These are phyloP conservation scores for Biancaea sappan DNA, from an alignment of 306 rosid species.

Conservation along the genomic window DNA sequence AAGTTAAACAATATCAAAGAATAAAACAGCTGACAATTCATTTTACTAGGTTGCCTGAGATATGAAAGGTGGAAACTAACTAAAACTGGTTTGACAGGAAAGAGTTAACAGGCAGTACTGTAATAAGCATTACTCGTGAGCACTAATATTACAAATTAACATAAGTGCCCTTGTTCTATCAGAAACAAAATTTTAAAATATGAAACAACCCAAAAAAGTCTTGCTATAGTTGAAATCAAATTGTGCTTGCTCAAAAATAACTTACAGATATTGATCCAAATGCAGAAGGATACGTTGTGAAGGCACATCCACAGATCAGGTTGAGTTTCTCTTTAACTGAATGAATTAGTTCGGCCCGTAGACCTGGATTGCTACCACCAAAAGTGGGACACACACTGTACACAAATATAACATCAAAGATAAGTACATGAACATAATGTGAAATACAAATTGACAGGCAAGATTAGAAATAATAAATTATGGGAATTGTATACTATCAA, in stretches of 20 bases:
- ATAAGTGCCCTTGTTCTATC: slow-evolving; percentile 9
- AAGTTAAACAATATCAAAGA: background rate
- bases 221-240: slow-evolving; percentile 14
- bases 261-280: slow-evolving; percentile 93
- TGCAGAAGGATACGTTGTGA: slow-evolving; percentile 76
- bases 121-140: background rate
- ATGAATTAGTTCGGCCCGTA: slow-evolving; percentile 86
- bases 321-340: slow-evolving; percentile 76
- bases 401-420: slow-evolving; percentile 28
- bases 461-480: slow-evolving; percentile 6
- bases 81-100: background rate
- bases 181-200: slow-evolving; percentile 17
- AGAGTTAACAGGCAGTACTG: background rate
- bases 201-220: slow-evolving; percentile 9
- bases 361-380: slow-evolving; percentile 98
- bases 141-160: background rate
- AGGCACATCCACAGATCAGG: slow-evolving; percentile 79
- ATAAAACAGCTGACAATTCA: background rate
- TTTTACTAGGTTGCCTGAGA: background rate
- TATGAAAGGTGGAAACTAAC: background rate
- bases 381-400: slow-evolving; percentile 83
- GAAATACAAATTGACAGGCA: slow-evolving; percentile 13
- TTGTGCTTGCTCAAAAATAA: slow-evolving; percentile 27
- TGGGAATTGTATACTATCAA: slow-evolving; percentile 2
- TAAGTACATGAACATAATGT: slow-evolving; percentile 10